These are phyloP conservation scores for Collybia sordida DNA, from an alignment of 768 basidiomycete species.

Conservation along the genomic window DNA sequence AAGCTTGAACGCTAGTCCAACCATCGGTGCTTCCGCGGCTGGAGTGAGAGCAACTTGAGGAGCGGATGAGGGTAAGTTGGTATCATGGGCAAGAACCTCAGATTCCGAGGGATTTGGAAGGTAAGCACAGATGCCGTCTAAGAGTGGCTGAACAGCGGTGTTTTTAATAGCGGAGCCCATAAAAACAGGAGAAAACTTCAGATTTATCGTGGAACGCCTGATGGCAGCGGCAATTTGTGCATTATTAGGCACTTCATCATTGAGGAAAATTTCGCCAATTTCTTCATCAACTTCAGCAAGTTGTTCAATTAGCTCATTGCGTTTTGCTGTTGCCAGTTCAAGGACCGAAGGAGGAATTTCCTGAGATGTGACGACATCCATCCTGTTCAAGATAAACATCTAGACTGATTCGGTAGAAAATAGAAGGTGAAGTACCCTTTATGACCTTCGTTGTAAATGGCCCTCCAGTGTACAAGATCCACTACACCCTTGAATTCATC, in stretches of 20 bases:
- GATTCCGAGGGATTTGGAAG: conserved; percentile 86
- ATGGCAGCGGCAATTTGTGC: conserved; percentile 81
- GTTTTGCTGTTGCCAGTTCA: conserved; percentile 79
- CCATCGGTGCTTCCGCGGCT: conserved; percentile 82
- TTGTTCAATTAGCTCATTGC: conserved; percentile 88
- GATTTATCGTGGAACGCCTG: conserved; percentile 81
- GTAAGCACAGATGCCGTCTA: conserved; percentile 96
- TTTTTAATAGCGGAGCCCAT: conserved; percentile 98
- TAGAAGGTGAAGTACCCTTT: conserved; percentile 74
- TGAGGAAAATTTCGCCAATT: conserved; percentile 88
- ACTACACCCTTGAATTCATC: conserved; percentile 88
- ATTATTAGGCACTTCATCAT: conserved; percentile 75
- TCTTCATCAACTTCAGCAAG: conserved; percentile 96
- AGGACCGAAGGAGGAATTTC: conserved; percentile 82
- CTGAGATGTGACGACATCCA: conserved; percentile 75
- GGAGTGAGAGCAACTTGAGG: conserved; percentile 77
- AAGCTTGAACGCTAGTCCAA: conserved; percentile 96
- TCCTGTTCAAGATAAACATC: conserved; percentile 39
- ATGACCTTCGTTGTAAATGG: conserved; percentile 90
- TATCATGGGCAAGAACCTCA: conserved; percentile 80
- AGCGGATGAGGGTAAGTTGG: conserved; percentile 58
- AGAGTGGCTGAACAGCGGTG: conserved; percentile 88
- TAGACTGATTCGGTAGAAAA: neutral
- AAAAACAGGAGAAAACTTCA: conserved; percentile 96
- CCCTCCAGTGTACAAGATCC: conserved; percentile 92